Conservation (phyloP, 305 asterid genomes). For the Solanum hybrid region DNA sequence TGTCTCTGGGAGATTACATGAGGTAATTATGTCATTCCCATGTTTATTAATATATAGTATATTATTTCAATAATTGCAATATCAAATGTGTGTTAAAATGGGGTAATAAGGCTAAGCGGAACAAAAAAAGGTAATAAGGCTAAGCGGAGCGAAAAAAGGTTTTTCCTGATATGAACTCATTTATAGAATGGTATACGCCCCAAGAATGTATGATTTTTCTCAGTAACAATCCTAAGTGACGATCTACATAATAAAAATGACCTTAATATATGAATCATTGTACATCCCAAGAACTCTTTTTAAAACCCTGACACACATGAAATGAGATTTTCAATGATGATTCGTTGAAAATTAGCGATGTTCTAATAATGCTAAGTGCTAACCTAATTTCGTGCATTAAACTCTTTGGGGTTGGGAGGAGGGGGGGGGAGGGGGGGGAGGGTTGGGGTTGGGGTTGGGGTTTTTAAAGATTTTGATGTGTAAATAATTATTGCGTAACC, state of each 20-base stretch:
- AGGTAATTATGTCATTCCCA: slow-evolving; percentile 35
- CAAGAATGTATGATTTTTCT: background rate
- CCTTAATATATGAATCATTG: too few species aligned
- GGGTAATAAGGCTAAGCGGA: background rate
- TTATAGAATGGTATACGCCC: too few species aligned
- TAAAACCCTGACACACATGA: background rate
- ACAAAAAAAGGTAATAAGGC: background rate
- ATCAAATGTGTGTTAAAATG: background rate
- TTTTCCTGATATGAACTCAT: too few species aligned
- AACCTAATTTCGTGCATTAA: background rate
- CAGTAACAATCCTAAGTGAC: background rate
- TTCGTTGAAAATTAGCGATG: background rate
- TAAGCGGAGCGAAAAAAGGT: background rate
- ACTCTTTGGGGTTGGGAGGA: too few species aligned
- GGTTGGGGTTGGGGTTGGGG: background rate
- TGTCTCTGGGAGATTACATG: slow-evolving; percentile 50
- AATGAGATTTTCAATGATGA: background rate
- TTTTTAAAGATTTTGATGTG: background rate
- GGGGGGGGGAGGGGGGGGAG: background rate
- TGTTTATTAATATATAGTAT: too few species aligned
- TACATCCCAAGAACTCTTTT: too few species aligned
- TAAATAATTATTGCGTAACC: background rate
- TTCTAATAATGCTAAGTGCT: background rate
- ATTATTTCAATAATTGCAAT: background rate
- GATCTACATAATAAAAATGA: background rate